Percentiles rank a stretch among this genome's conserved stretches.
phyloP scores from a whole-genome alignment of 805 yeast species.

The Candida verbasci region DNA sequence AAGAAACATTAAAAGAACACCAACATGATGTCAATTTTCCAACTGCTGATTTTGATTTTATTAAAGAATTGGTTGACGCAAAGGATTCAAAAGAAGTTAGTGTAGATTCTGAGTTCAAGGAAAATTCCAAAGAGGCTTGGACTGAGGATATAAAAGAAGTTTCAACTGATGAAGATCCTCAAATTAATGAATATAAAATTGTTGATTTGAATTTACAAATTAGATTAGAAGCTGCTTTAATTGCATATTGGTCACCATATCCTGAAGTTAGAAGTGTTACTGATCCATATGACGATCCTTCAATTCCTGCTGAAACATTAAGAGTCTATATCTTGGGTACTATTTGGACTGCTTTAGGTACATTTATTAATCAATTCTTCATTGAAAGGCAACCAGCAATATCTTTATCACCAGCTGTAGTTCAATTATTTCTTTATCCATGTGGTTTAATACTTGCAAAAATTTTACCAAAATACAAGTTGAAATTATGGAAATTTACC shows the following conservation, averaged over 20 bases:
- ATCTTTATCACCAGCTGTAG: conserved; percentile 33
- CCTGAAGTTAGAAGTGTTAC: conserved; percentile 28
- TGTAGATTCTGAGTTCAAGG: background rate
- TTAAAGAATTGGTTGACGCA: conserved; percentile 14
- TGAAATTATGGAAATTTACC: conserved; percentile 18
- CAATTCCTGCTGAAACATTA: conserved; percentile 30
- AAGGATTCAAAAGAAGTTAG: background rate
- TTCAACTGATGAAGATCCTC: conserved; percentile 1
- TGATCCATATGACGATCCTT: conserved; percentile 12
- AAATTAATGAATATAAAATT: background rate
- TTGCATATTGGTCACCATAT: conserved; percentile 27
- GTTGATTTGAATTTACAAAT: conserved; percentile 18
- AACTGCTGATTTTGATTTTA: conserved; percentile 20
- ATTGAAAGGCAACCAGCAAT: conserved; percentile 49
- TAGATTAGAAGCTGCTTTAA: conserved; percentile 39
- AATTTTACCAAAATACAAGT: conserved; percentile 32
- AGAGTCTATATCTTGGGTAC: conserved; percentile 49
- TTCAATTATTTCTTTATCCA: conserved; percentile 42
- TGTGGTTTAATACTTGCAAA: conserved; percentile 31
- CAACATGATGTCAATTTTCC: conserved; percentile 32
- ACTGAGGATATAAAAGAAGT: background rate
- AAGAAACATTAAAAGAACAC: conserved; percentile 23
- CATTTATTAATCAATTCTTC: conserved; percentile 54
- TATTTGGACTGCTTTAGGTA: conserved; percentile 47
- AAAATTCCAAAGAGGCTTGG: background rate